Evolutionary conservation across 805 yeast genomes (phyloP).

Genomic region (Candida ficus): DNA sequence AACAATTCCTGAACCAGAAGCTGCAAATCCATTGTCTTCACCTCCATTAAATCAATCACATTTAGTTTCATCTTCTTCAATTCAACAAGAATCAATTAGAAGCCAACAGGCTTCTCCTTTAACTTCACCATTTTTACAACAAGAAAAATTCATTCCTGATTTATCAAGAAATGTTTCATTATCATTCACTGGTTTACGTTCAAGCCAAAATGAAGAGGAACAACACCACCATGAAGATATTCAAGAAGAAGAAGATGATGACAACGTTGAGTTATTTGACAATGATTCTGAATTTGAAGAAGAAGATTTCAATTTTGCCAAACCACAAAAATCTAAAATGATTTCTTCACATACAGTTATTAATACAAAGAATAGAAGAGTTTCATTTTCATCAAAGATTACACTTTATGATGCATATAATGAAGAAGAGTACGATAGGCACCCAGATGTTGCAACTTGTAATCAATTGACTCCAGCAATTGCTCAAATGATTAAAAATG

Average conservation of each 20-base stretch:
- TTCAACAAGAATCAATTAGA: neutral
- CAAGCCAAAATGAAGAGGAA: neutral
- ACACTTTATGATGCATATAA: constrained; percentile 81
- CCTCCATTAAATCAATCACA: constrained; percentile 15
- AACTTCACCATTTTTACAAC: constrained; percentile 22
- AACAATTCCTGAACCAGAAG: constrained; percentile 8
- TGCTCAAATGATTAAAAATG: constrained; percentile 83
- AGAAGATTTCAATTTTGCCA: neutral
- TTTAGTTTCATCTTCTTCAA: constrained; percentile 1
- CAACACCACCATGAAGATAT: too few relatives aligned
- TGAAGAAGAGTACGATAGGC: constrained; percentile 83
- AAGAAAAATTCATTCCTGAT: constrained; percentile 12
- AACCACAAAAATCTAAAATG: too few relatives aligned
- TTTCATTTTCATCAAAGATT: constrained; percentile 74
- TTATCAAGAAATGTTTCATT: constrained; percentile 33
- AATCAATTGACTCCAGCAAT: constrained; percentile 81
- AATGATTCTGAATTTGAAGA: neutral
- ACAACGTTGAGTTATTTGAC: too few relatives aligned
- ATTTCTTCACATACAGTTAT: too few relatives aligned
- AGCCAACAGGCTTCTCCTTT: constrained; percentile 14
- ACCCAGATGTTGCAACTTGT: constrained; percentile 90
- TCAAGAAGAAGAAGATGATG: neutral
- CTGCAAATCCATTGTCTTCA: constrained; percentile 6
- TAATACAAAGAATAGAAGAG: constrained; percentile 22
- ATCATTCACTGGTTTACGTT: constrained; percentile 53